Percentiles rank a stretch among this genome's conserved stretches.
These are phyloP conservation scores for Cupressus sempervirens DNA, from an alignment of 75 land plant genomes.

Conservation along the genomic window DNA sequence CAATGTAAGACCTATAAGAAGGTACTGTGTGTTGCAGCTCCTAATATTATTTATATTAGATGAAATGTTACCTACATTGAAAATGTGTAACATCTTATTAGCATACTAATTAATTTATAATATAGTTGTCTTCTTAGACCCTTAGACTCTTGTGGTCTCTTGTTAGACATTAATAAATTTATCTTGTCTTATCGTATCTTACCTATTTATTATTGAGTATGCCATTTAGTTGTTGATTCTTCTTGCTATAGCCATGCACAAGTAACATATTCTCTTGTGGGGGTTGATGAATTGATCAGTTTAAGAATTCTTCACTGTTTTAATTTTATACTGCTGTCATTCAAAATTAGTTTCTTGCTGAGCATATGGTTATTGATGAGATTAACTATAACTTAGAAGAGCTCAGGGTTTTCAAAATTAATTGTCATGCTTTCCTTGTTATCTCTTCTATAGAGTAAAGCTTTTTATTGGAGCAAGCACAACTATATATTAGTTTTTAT, in stretches of 20 bases:
- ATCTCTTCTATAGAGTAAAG: background rate
- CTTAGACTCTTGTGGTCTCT: too few relatives aligned
- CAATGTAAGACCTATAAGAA: background rate
- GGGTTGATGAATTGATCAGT: background rate
- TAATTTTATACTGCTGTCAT: background rate
- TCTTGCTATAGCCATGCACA: background rate
- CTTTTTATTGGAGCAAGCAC: background rate
- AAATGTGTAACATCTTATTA: background rate
- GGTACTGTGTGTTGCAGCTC: constrained; percentile 6
- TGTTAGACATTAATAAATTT: too few relatives aligned
- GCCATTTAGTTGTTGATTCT: background rate
- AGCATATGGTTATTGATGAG: background rate
- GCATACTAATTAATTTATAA: background rate
- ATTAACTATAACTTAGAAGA: background rate
- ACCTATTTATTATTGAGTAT: background rate
- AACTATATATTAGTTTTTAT: background rate
- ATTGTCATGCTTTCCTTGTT: background rate
- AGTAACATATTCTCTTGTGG: background rate
- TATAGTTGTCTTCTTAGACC: background rate
- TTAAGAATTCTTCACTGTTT: background rate
- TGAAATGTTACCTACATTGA: background rate
- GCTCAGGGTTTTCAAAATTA: background rate
- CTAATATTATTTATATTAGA: background rate
- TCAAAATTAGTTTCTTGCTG: background rate
- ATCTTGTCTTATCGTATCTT: too few relatives aligned